A percentile compares a stretch with the other conserved stretches of the same genome.
Conservation (phyloP, 2,329 filamentous ascomycete genomes). For the Cercospora berteroae region DNA sequence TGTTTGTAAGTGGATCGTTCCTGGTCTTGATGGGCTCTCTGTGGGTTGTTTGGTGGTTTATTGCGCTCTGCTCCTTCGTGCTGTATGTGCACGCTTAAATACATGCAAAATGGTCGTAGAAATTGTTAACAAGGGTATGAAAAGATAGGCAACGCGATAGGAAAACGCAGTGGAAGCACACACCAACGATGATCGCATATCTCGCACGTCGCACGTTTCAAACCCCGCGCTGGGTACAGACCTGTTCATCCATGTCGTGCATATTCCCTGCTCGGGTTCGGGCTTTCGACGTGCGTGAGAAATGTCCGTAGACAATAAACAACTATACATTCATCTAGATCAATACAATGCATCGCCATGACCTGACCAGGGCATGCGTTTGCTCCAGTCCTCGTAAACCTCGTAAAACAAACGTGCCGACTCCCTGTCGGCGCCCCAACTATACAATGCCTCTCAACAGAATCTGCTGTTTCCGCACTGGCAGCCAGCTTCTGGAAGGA, state of each 20-base stretch:
- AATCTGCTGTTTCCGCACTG: constrained; percentile 16
- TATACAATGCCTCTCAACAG: neutral
- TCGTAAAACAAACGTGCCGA: neutral
- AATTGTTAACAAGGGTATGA: neutral
- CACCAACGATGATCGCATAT: neutral
- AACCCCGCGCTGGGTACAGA: neutral
- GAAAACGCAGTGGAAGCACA: neutral
- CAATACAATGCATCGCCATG: neutral
- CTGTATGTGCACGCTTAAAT: neutral
- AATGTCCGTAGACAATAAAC: neutral
- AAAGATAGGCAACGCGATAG: neutral
- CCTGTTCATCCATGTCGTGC: neutral
- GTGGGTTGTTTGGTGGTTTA: neutral
- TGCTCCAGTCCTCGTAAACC: neutral
- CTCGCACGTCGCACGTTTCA: neutral
- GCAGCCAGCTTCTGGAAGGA: constrained; percentile 10
- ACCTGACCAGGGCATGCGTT: neutral
- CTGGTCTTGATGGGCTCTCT: neutral
- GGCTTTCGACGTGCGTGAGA: neutral
- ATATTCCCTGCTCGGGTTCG: neutral
- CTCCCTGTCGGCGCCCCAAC: neutral
- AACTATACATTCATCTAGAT: neutral
- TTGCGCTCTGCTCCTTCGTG: neutral
- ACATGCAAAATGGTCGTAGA: neutral
- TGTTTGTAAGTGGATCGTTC: neutral